phyloP scores from a whole-genome alignment of 2,329 filamentous ascomycete species.

The Diaporthe sp. region DNA sequence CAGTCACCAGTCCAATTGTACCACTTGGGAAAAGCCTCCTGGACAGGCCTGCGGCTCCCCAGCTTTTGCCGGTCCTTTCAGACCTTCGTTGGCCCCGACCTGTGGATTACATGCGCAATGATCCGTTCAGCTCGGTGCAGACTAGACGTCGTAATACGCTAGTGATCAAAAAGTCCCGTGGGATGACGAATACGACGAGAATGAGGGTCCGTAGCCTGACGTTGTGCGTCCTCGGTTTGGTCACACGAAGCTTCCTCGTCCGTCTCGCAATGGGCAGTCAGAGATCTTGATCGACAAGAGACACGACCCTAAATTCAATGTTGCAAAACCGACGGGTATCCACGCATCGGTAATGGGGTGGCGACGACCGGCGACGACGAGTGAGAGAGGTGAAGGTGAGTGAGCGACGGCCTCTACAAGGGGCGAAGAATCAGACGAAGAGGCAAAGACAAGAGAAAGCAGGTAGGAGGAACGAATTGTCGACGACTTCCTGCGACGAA shows the following conservation, averaged over 20 bases:
- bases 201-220: slow-evolving; percentile 29
- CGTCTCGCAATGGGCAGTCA: slow-evolving; percentile 2
- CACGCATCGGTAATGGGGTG: slow-evolving; percentile 3
- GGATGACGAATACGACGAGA: slow-evolving; percentile 40
- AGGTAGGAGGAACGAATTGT: background rate
- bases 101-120: slow-evolving; percentile 46
- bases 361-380: slow-evolving; percentile 21
- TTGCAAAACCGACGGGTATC: slow-evolving; percentile 15
- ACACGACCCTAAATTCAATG: slow-evolving; percentile 8
- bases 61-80: slow-evolving; percentile 24
- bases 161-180: slow-evolving; percentile 23
- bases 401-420: background rate
- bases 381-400: slow-evolving; percentile 7
- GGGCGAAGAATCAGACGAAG: slow-evolving; percentile 14
- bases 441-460: background rate
- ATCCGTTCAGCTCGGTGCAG: slow-evolving; percentile 26
- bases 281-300: slow-evolving; percentile 32
- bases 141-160: slow-evolving; percentile 34
- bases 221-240: slow-evolving; percentile 25
- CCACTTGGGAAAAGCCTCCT: slow-evolving; percentile 43
- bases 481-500: slow-evolving; percentile 11
- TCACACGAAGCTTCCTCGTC: slow-evolving; percentile 8
- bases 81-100: slow-evolving; percentile 32
- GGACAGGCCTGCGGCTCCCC: slow-evolving; percentile 39
- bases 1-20: slow-evolving; percentile 40